These are phyloP conservation scores for Podila clonocystis DNA, from an alignment of 192 early-diverging fungal genomes.

Conservation along the genomic window DNA sequence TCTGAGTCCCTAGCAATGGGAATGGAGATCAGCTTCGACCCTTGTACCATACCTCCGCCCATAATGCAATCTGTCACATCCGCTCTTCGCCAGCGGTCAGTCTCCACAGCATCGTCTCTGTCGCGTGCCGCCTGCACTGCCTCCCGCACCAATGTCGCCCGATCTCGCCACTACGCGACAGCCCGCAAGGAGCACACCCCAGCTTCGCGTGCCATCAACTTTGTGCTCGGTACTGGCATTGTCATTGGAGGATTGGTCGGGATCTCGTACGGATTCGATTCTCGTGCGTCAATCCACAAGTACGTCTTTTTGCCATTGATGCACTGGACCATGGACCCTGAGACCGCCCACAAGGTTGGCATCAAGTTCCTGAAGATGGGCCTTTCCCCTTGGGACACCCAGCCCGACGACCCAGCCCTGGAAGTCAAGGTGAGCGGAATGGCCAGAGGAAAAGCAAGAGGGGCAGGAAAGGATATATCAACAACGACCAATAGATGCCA, in stretches of 20 bases:
- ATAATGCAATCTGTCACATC: slow-evolving; percentile 27
- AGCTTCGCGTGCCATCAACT: slow-evolving; percentile 45
- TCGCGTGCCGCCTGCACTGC: background rate
- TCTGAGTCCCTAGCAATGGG: too few species aligned
- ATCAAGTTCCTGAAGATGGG: slow-evolving; percentile 70
- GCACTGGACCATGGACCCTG: slow-evolving; percentile 74
- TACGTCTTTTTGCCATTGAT: slow-evolving; percentile 73
- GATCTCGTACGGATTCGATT: slow-evolving; percentile 70
- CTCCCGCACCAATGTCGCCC: slow-evolving; percentile 17
- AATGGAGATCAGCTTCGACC: too few species aligned
- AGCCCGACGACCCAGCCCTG: slow-evolving; percentile 58
- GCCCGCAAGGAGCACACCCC: slow-evolving; percentile 42
- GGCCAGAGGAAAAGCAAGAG: background rate
- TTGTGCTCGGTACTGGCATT: slow-evolving; percentile 55
- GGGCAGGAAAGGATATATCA: background rate
- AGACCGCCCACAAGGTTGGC: slow-evolving; percentile 76
- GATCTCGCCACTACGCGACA: slow-evolving; percentile 36
- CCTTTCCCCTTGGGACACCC: slow-evolving; percentile 70
- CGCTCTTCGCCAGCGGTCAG: slow-evolving; percentile 20
- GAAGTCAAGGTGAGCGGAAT: slow-evolving; percentile 57
- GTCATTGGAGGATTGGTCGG: slow-evolving; percentile 54
- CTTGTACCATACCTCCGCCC: background rate
- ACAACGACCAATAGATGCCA: too few species aligned
- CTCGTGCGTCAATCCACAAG: slow-evolving; percentile 78
- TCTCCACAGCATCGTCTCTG: background rate